Conservation (phyloP, 1,284 basidiomycete species). For the Apiotrichum akiyoshidainum region DNA sequence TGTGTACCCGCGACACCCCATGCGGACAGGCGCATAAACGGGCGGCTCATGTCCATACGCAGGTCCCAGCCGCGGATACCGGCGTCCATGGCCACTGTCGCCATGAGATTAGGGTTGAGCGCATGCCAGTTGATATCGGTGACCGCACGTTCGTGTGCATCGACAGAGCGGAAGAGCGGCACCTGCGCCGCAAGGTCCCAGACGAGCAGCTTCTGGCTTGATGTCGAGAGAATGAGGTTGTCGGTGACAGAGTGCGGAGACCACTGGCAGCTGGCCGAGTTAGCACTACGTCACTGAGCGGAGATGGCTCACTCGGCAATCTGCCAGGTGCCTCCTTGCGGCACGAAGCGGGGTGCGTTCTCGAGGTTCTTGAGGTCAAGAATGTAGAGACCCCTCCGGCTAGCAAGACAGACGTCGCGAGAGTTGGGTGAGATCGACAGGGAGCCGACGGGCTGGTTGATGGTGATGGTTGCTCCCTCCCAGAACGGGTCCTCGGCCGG, state of each 20-base stretch:
- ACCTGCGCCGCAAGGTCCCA: conserved; percentile 77
- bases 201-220: conserved; percentile 90
- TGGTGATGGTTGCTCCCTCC: conserved; percentile 42
- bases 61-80: conserved; percentile 72
- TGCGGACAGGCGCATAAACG: conserved; percentile 49
- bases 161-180: conserved; percentile 73
- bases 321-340: conserved; percentile 94
- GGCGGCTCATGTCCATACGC: conserved; percentile 43
- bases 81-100: conserved; percentile 54
- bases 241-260: conserved; percentile 81
- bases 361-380: conserved; percentile 87
- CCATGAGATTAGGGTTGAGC: conserved; percentile 64
- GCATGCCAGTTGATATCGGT: conserved; percentile 97
- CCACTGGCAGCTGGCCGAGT: conserved; percentile 68
- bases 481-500: conserved; percentile 34
- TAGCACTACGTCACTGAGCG: neutral
- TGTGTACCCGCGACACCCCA: conserved; percentile 63
- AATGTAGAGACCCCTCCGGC: conserved; percentile 90
- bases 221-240: conserved; percentile 91
- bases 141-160: conserved; percentile 84
- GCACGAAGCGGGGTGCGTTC: conserved; percentile 84
- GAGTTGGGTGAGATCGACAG: conserved; percentile 52
- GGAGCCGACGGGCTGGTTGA: conserved; percentile 53
- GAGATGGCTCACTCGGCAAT: conserved; percentile 63
- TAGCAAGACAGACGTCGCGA: conserved; percentile 54